Conservation (phyloP, 495 filamentous ascomycete genomes). For the Gamarada debralockiae region DNA sequence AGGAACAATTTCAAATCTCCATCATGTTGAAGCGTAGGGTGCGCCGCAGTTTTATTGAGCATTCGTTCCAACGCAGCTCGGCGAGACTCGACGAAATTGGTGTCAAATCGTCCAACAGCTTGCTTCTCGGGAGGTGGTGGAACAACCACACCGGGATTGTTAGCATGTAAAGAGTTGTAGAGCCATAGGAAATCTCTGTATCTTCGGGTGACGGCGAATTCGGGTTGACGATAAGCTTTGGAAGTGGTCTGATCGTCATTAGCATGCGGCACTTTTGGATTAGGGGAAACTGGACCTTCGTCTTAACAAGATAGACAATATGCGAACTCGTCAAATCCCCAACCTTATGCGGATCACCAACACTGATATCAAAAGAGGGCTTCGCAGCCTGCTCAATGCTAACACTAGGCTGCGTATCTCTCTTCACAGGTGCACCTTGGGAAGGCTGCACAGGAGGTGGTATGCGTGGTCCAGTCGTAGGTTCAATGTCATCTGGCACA, state of each 20-base stretch:
- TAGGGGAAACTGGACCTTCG: slow-evolving; percentile 58
- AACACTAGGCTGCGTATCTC: slow-evolving; percentile 73
- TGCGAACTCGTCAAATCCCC: slow-evolving; percentile 95
- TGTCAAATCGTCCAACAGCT: slow-evolving; percentile 92
- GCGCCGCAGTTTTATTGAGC: slow-evolving; percentile 90
- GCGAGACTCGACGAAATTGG: slow-evolving; percentile 91
- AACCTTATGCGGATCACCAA: slow-evolving; percentile 97
- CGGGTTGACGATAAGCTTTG: slow-evolving; percentile 85
- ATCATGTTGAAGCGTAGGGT: slow-evolving; percentile 90
- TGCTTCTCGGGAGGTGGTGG: slow-evolving; percentile 98
- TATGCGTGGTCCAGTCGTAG: slow-evolving; percentile 49
- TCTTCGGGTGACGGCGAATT: slow-evolving; percentile 87
- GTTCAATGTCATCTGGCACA: slow-evolving; percentile 58
- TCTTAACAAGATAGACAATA: slow-evolving; percentile 93
- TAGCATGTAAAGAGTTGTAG: slow-evolving; percentile 87
- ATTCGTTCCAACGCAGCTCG: slow-evolving; percentile 90
- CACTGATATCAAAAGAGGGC: slow-evolving; percentile 85
- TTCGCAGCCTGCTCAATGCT: slow-evolving; percentile 87
- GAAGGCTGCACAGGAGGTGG: slow-evolving; percentile 74
- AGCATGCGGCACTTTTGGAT: not conserved
- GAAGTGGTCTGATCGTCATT: slow-evolving; percentile 72
- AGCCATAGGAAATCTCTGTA: slow-evolving; percentile 98
- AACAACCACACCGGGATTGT: slow-evolving; percentile 92
- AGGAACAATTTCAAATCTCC: slow-evolving; percentile 92
- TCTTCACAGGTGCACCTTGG: slow-evolving; percentile 45